Base-by-base conservation (phyloP, 768 basidiomycete species). In the Mycena albidolilacea region DNA sequence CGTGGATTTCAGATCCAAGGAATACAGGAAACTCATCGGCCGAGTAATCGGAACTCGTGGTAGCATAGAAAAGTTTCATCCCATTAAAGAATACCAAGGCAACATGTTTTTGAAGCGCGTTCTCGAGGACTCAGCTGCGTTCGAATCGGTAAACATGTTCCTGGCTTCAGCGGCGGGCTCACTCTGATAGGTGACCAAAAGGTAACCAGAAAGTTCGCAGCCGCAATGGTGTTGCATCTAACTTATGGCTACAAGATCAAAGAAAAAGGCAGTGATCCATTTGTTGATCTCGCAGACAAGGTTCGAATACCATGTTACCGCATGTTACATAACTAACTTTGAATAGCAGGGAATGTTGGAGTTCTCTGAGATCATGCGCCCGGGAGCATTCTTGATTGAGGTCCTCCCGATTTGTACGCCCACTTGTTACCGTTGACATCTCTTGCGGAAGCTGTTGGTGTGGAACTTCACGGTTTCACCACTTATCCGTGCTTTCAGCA, bases 301-400 rank as follows among this genome's bases (percentile, higher is more conserved):
- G 70, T 71, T 46, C 3, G 4, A 5, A 15, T 3, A 17, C 4
- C 35, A 5, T 50, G 17, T 39, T 14, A 7, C 15, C 17, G 3
- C 7, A 7, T 19, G 11, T 37, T 19, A 43, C 57, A 23, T 14
- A 19, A 9, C 35, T 37, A 38, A 38, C 10, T 11, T 38, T 38
- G 15, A 6, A 46, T 46, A 14, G 4, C 30, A 77, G 59, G 84
- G 83, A 1, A 82, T 82, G 9, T 78, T 82, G 38, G 83, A 85
- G 72, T 85, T 85, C 64, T 82, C 84, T 0, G 73, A 81, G 8
- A 79, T 82, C n/a, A 83, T 83, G 1, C 83, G 86, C 2, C 88
- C 85, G 35, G 85, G 85, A 6, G 83, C 78, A 1, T 86, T 84
- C 68, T 67, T 87, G 59, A 88, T 91, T 30, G 88, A 90, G 62